Conservation (phyloP, 768 basidiomycete genomes). For the Amanita rubescens region DNA sequence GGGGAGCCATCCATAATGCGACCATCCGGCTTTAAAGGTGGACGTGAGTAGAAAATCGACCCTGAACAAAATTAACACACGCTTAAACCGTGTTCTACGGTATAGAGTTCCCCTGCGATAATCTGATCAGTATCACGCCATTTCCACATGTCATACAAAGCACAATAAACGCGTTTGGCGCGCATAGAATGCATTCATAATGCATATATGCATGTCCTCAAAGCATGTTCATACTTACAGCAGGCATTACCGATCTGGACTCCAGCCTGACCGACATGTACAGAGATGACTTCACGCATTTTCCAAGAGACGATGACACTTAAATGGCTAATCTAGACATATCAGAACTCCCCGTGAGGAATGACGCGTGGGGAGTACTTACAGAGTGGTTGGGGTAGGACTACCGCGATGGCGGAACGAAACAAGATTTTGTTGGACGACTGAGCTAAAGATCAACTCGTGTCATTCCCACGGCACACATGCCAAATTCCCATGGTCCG, state of each 20-base stretch:
- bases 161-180: conserved; percentile 27
- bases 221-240: conserved; percentile 56
- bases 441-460: conserved; percentile 31
- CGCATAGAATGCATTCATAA: conserved; percentile 14
- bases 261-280: conserved; percentile 99
- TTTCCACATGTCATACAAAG: conserved; percentile 15
- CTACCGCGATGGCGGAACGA: conserved; percentile 38
- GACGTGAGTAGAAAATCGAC: conserved; percentile 14
- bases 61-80: conserved; percentile 41
- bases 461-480: conserved; percentile 33
- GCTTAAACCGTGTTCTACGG: conserved; percentile 95
- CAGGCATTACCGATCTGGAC: conserved; percentile 98
- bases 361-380: conserved; percentile 19
- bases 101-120: conserved; percentile 91
- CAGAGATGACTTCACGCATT: conserved; percentile 96
- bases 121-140: conserved; percentile 32
- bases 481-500: conserved; percentile 29
- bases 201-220: conserved; percentile 11
- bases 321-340: background rate
- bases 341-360: background rate
- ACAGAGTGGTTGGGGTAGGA: conserved; percentile 22
- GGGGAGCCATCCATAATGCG: conserved; percentile 76
- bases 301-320: conserved; percentile 2
- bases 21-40: conserved; percentile 73
- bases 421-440: conserved; percentile 34